Base-by-base conservation (phyloP, 768 basidiomycete species). In the Nevesoporus exiguus region DNA sequence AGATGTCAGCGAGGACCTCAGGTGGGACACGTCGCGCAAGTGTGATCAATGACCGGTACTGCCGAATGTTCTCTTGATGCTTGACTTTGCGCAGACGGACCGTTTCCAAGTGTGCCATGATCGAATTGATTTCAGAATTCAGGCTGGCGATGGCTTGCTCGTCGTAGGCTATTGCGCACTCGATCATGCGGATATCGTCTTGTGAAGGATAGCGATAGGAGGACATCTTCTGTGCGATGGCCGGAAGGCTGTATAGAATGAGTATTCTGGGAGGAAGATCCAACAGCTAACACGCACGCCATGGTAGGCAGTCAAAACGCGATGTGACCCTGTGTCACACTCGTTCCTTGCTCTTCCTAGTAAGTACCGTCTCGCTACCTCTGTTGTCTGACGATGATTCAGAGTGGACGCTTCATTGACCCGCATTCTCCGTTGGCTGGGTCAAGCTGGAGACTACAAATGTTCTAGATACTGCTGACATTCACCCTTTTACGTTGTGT, bases 381-480 rank as follows among this genome's bases (percentile, higher is more conserved):
- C 1, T 56, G 33, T 33, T 21, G 61, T 30, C 68, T 70, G 90
- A 93, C 91, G 88, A 93, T 92, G 88, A 93, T 82, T 88, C 85
- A 88, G 90, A 93, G 90, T 93, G 90, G 90, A 90, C 84, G 75
- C 90, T 86, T 73, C 70, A 87, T 81, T 75, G 78, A 91, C 82
- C 87, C 78, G 73, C 71, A 60, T 68, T 63, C 15, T 50, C 41
- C 50, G 56, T 57, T 60, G 58, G 76, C 69, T 73, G 86, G 87
- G 85, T 88, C 74, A 80, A 80, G 58, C 67, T 80, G 89, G 77
- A 80, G 90, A 92, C 88, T 74, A 66, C 64, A 76, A 75, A 83
- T 80, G 88, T 90, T 90, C 89, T 78, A 84, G 90, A 93, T 93
- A 93, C 90, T 93, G 83, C 90, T 93, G 90, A 93, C 72, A 34